Percentiles rank a stretch among this genome's conserved stretches.
phyloP scores from a whole-genome alignment of 371 early-diverging fungal genomes.

The Choanephora cucurbitarum region DNA sequence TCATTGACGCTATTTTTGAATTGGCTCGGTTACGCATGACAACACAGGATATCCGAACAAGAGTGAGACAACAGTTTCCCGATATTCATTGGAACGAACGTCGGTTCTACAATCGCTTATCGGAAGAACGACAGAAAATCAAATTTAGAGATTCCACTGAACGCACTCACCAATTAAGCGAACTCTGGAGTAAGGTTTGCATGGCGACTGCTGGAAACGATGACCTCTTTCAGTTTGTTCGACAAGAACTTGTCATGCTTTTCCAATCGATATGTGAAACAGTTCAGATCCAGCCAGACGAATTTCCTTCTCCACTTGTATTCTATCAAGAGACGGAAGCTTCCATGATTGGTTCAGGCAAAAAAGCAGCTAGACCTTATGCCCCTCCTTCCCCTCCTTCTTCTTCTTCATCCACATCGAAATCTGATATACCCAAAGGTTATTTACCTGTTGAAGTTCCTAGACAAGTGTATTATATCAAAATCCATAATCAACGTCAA shows the following conservation, averaged over 20 bases:
- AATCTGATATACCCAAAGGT: constrained; percentile 28
- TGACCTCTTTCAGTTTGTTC: constrained; percentile 38
- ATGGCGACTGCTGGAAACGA: constrained; percentile 45
- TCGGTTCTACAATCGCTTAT: constrained; percentile 62
- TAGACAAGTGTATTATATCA: constrained; percentile 34
- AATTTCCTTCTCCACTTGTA: constrained; percentile 15
- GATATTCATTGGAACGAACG: constrained; percentile 66
- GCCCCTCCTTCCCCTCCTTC: too few species aligned
- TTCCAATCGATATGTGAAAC: constrained; percentile 45
- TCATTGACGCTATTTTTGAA: constrained; percentile 55
- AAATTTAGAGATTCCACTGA: constrained; percentile 49
- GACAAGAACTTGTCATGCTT: constrained; percentile 29
- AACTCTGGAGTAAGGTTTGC: constrained; percentile 40
- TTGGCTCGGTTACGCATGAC: constrained; percentile 51
- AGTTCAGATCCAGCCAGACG: constrained; percentile 32
- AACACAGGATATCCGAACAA: constrained; percentile 56
- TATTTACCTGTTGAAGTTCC: constrained; percentile 36
- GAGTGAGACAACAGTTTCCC: constrained; percentile 56
- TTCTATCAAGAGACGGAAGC: neutral
- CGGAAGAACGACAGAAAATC: constrained; percentile 63
- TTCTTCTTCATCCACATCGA: too few species aligned
- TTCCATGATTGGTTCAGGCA: neutral
- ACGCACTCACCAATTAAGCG: constrained; percentile 41
- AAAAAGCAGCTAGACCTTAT: too few species aligned
- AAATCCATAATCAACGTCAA: constrained; percentile 38